A percentile compares a stretch with the other conserved stretches of the same genome.
phyloP scores from a whole-genome alignment of 306 rosid species.

The Comarum palustre region DNA sequence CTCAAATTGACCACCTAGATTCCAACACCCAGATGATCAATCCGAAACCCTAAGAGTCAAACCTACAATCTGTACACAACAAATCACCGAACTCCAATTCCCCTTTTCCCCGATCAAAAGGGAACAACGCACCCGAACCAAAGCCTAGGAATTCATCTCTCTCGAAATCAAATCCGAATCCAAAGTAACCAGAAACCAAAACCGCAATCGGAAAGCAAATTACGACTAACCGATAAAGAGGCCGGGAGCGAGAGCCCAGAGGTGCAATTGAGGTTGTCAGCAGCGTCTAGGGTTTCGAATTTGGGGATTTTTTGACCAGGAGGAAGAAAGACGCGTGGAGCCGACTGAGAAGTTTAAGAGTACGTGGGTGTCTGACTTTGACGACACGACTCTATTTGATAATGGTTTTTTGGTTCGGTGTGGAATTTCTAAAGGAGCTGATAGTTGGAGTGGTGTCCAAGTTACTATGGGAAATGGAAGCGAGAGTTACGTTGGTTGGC shows the following conservation, averaged over 20 bases:
- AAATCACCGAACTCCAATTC: background rate
- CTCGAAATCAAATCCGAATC: background rate
- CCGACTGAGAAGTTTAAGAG: slow-evolving; percentile 10
- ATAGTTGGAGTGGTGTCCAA: background rate
- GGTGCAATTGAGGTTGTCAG: background rate
- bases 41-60: slow-evolving; percentile 22
- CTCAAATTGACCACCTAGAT: slow-evolving; percentile 29
- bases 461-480: background rate
- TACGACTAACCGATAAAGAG: background rate
- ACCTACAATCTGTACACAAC: slow-evolving; percentile 17
- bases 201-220: background rate
- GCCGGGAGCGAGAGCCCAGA: background rate
- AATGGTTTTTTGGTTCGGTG: background rate
- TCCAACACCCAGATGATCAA: slow-evolving; percentile 39
- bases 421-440: background rate
- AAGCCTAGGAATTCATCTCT: slow-evolving; percentile 44
- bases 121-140: background rate
- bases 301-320: background rate
- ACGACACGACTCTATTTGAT: background rate
- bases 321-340: slow-evolving; percentile 29
- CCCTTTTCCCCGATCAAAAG: slow-evolving; percentile 2
- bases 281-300: background rate
- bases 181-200: background rate
- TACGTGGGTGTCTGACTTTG: slow-evolving; percentile 1
- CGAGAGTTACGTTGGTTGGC: background rate